These are phyloP conservation scores for Aegilops bicornis DNA, from an alignment of 176 grass and related monocot species.

Conservation along the genomic window DNA sequence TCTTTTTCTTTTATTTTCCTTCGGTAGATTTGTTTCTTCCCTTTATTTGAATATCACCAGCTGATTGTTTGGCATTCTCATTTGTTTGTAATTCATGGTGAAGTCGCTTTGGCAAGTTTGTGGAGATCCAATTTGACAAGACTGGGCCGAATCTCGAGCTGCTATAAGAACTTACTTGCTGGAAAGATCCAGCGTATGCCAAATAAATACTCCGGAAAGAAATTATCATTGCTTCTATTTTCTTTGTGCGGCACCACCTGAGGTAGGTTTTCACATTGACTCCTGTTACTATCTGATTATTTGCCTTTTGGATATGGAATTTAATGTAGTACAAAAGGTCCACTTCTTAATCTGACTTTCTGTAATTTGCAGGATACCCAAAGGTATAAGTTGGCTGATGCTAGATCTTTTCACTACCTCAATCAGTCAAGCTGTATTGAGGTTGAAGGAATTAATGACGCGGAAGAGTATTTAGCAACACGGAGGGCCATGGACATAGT, in stretches of 20 bases:
- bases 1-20: slow-evolving; percentile 25
- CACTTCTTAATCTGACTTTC: slow-evolving; percentile 9
- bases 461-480: slow-evolving; percentile 96
- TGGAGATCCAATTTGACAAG: slow-evolving; percentile 99
- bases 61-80: slow-evolving; percentile 32
- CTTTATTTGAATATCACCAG: slow-evolving; percentile 25
- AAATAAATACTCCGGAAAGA: slow-evolving; percentile 97
- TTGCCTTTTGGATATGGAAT: background rate
- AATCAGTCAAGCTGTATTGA: slow-evolving; percentile 97
- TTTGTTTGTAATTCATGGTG: slow-evolving; percentile 32
- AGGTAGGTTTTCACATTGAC: slow-evolving; percentile 52
- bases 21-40: slow-evolving; percentile 6
- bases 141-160: slow-evolving; percentile 86
- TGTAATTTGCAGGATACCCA: slow-evolving; percentile 59
- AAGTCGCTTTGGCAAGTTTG: slow-evolving; percentile 99
- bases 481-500: slow-evolving; percentile 99
- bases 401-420: slow-evolving; percentile 88
- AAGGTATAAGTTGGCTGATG: slow-evolving; percentile 73
- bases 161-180: slow-evolving; percentile 99
- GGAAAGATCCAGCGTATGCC: slow-evolving; percentile 98
- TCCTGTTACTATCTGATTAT: slow-evolving; percentile 15
- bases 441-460: slow-evolving; percentile 92
- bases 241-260: slow-evolving; percentile 79
- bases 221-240: slow-evolving; percentile 99
- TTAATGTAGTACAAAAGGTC: slow-evolving; percentile 17